A percentile compares a stretch with the other conserved stretches of the same genome.
These are phyloP conservation scores for Camellia lanceoleosa DNA, from an alignment of 148 eudicot genomes.

Conservation along the genomic window DNA sequence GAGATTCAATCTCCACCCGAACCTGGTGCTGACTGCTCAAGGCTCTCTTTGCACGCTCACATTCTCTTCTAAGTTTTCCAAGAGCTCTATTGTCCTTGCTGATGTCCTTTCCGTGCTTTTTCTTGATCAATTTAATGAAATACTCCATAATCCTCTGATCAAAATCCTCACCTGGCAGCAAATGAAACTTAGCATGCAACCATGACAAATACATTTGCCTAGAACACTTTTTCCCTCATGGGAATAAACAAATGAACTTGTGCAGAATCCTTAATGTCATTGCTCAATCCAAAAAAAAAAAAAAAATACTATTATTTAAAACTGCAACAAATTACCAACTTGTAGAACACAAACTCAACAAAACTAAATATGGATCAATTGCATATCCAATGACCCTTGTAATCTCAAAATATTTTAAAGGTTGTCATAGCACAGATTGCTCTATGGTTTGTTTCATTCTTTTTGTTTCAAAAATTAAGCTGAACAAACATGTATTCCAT, in stretches of 20 bases:
- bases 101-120: slow-evolving; percentile 46
- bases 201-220: too few relatives aligned
- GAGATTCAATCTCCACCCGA: slow-evolving; percentile 42
- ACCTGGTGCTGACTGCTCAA: slow-evolving; percentile 49
- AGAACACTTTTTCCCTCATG: too few relatives aligned
- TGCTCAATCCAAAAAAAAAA: background rate
- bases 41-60: slow-evolving; percentile 44
- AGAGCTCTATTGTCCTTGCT: slow-evolving; percentile 48
- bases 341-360: background rate
- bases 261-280: background rate
- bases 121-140: slow-evolving; percentile 45
- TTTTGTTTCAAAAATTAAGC: background rate
- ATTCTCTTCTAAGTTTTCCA: slow-evolving; percentile 37
- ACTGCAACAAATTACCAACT: background rate
- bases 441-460: background rate
- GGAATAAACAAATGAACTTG: background rate
- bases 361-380: background rate
- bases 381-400: background rate
- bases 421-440: background rate
- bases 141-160: slow-evolving; percentile 50
- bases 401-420: background rate
- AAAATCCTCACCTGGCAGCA: slow-evolving; percentile 44
- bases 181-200: slow-evolving; percentile 1
- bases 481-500: background rate
- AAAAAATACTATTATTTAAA: too few relatives aligned